Base-by-base conservation (phyloP, 2,329 filamentous ascomycete genomes). In the Epichloe sylvatica region DNA sequence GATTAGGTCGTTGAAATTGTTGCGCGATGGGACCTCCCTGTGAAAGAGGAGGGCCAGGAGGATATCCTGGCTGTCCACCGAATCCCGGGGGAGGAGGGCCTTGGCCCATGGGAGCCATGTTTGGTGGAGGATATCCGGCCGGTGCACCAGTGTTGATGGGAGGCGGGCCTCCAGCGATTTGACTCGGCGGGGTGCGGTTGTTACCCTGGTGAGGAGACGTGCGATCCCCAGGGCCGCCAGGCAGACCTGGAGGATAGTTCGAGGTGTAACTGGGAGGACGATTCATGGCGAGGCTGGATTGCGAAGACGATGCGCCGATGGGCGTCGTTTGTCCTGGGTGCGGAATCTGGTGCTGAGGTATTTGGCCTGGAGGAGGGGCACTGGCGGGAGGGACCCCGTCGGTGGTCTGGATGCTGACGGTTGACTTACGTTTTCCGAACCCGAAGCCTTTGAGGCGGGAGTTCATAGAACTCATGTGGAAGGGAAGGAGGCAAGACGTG, bases 401-500 rank as follows among this genome's bases (percentile, higher is more conserved):
- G 64, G 69, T 63, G 63, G 67, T 70, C 57, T 76, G 73, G 61
- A 78, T 77, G 67, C 74, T 79, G 65, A 75, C 74, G 61, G 74
- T 74, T 62, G 82, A 83, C 74, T 81, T 85, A 70, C 84, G 82
- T 78, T 85, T 86, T 71, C 83, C 83, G 75, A 86, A 84, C 71
- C 84, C 83, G 72, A 88, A 77, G 75, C 78, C 78, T 75, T 86
- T 85, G 68, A 87, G 80, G 70, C 83, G 81, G 67, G 80, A 78
- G 75, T 86, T 86, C 79, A 85, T 78, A 76, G 81, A 86, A 77
- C 78, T 85, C 82, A 86, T 85, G 66, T 64, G 64, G 67, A 64
- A 65, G 59, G 55, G 56, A 56, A 46, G 44, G 37, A 49, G 44
- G 47, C 46, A 46, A 53, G 49, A 48, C 47, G 45, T 17, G 30